Evolutionary conservation across 768 basidiomycete genomes (phyloP), one percentile per base, ranked within the genome.

Genomic region (Boletus reticulatus): DNA sequence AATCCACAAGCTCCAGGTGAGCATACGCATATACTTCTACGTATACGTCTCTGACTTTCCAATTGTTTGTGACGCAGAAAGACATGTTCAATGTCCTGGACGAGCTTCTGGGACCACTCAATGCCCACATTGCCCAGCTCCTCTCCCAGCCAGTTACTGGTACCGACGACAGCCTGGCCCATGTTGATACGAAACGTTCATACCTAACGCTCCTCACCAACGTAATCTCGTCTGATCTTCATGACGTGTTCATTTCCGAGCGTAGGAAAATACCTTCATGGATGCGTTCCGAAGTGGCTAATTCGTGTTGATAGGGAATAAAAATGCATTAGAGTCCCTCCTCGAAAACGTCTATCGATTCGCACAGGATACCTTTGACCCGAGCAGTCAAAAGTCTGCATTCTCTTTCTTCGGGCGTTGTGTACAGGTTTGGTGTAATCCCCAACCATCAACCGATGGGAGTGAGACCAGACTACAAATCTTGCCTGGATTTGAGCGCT

Each of bases 71-170:
- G 13, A 52, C 31, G 22, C 66, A 96, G 93, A 82, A 81, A 61
- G 88, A 94, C 64, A 84, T 98, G 73, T 89, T 90, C 62, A 81
- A 84, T 57, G 94, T 98, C 27, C 75, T 98, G 56, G 94, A 98
- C 67, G 85, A 95, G 65, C 82, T 98, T 36, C 83, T 98, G 50
- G 84, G 88, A 3, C 94, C 96, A 7, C 78, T 99, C 64, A 88
- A 86, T 60, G 73, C 84, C 14, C 92, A 97, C 64, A 89, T 98
- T 56, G 84, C 84, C 43, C 76, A 81, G 37, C 74, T 95, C 43
- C 77, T 98, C 52, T 81, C 86, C n/a, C 87, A 89, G 58, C 92
- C 94, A 4, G 80, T 87, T 56, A 76, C 81, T 16, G 92, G 94
- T 12, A 96, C 94, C 22, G 97, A 98, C 66, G 95, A 96, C 58